A percentile compares a stretch with the other conserved stretches of the same genome.
Evolutionary conservation across 2,329 filamentous ascomycete species (phyloP).

Genomic region (Periconia macrospinosa): DNA sequence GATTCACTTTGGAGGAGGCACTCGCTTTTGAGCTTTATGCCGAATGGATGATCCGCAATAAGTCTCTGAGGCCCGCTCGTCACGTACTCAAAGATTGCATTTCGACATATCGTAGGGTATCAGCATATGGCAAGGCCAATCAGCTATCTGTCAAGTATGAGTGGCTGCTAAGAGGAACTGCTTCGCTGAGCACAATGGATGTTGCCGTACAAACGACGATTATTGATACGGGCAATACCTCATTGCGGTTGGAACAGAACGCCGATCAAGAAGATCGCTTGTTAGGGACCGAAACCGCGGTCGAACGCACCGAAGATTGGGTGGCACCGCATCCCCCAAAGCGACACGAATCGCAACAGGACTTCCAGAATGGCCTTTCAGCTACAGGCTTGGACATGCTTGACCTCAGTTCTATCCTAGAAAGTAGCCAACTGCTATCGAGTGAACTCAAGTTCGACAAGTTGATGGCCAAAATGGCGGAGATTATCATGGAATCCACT

Average conservation of each 20-base stretch:
- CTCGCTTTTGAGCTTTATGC: slow-evolving; percentile 74
- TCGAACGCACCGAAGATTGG: slow-evolving; percentile 54
- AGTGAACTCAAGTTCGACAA: slow-evolving; percentile 76
- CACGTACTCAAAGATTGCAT: slow-evolving; percentile 70
- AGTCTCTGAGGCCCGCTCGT: slow-evolving; percentile 68
- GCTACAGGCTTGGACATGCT: slow-evolving; percentile 75
- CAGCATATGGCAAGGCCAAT: slow-evolving; percentile 69
- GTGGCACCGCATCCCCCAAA: slow-evolving; percentile 49
- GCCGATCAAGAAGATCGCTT: slow-evolving; percentile 43
- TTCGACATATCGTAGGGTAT: slow-evolving; percentile 68
- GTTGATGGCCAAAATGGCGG: slow-evolving; percentile 77
- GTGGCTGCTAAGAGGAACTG: slow-evolving; percentile 66
- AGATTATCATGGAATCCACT: slow-evolving; percentile 77
- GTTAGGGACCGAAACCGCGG: slow-evolving; percentile 41
- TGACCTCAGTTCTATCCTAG: slow-evolving; percentile 75
- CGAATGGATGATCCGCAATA: slow-evolving; percentile 67
- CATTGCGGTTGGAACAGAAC: slow-evolving; percentile 49
- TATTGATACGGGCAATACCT: slow-evolving; percentile 49
- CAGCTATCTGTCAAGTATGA: slow-evolving; percentile 70
- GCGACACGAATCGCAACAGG: slow-evolving; percentile 47
- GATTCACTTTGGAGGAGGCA: slow-evolving; percentile 71
- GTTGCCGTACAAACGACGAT: slow-evolving; percentile 71
- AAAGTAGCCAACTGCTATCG: slow-evolving; percentile 78
- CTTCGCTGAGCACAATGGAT: slow-evolving; percentile 63
- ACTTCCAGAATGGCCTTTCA: slow-evolving; percentile 65